Evolutionary conservation across 768 basidiomycete species (phyloP).

Genomic region (Russula ochroleuca): DNA sequence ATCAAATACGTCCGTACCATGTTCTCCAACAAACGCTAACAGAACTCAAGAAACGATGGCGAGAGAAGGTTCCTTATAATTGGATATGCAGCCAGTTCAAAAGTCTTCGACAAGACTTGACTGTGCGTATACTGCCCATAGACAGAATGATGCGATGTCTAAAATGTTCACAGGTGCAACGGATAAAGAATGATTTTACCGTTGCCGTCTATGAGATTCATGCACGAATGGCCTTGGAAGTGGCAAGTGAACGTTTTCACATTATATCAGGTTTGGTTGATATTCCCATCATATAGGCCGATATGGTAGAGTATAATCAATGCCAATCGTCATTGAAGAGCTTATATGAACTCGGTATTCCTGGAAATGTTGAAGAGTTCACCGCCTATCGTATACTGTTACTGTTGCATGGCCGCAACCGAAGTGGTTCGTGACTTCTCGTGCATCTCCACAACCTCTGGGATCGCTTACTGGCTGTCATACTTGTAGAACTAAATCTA

Average conservation of each 20-base stretch:
- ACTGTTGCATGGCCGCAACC: conserved; percentile 89
- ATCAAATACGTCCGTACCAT: conserved; percentile 84
- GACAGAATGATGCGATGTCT: conserved; percentile 6
- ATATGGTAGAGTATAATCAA: conserved; percentile 98
- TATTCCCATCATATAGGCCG: conserved; percentile 51
- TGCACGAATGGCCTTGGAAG: conserved; percentile 93
- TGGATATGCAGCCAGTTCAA: conserved; percentile 99
- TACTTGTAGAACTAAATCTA: conserved; percentile 80
- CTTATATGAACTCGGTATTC: conserved; percentile 90
- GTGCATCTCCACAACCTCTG: conserved; percentile 7
- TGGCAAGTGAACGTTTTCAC: conserved; percentile 41
- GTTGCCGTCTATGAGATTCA: conserved; percentile 98
- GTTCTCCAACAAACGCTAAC: conserved; percentile 80
- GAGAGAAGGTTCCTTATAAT: conserved; percentile 66
- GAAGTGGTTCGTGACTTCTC: conserved; percentile 61
- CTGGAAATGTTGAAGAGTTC: conserved; percentile 92
- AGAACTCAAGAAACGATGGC: conserved; percentile 87
- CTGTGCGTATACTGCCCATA: conserved; percentile 54
- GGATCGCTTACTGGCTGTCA: conserved; percentile 5
- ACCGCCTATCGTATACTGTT: conserved; percentile 96
- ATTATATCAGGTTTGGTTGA: conserved; percentile 3
- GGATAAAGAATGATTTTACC: conserved; percentile 98
- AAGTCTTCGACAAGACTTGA: conserved; percentile 93
- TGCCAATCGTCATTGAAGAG: conserved; percentile 88
- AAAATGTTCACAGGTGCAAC: conserved; percentile 68